phyloP scores from a whole-genome alignment of 2,329 filamentous ascomycete species.

The Amauroascus verrucosus region DNA sequence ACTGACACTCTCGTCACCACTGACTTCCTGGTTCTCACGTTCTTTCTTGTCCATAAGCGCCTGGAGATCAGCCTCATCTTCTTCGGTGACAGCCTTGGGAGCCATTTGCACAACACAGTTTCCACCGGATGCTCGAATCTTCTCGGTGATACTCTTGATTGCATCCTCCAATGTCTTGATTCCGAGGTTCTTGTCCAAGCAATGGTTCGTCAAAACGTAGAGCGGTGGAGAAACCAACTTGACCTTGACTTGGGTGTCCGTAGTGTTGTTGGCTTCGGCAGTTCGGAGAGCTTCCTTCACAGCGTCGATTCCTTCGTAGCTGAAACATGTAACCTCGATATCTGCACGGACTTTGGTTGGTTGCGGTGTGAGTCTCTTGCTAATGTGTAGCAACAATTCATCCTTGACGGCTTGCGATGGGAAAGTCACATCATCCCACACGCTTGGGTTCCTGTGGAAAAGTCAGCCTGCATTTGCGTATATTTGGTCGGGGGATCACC shows the following conservation, averaged over 20 bases:
- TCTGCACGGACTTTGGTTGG: constrained; percentile 98
- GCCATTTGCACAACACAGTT: constrained; percentile 92
- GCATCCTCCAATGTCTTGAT: constrained; percentile 79
- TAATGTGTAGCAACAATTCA: constrained; percentile 89
- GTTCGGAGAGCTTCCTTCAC: constrained; percentile 87
- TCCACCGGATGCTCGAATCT: constrained; percentile 68
- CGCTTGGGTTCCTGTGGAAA: constrained; percentile 65
- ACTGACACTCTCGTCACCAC: constrained; percentile 90
- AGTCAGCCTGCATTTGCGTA: constrained; percentile 4
- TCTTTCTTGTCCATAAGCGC: constrained; percentile 99
- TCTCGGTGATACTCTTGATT: constrained; percentile 73
- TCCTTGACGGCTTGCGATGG: constrained; percentile 73
- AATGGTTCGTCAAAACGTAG: constrained; percentile 92
- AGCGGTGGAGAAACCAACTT: constrained; percentile 95
- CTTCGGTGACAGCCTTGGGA: constrained; percentile 97
- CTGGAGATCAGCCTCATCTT: constrained; percentile 92
- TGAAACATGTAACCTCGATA: constrained; percentile 89
- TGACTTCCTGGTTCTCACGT: constrained; percentile 94
- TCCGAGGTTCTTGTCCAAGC: constrained; percentile 80
- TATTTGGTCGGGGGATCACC: constrained; percentile 22
- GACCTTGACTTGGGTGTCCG: constrained; percentile 92
- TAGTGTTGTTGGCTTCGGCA: constrained; percentile 85
- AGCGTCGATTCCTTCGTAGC: constrained; percentile 96
- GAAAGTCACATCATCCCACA: constrained; percentile 90
- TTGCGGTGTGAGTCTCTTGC: constrained; percentile 92